Evolutionary conservation across 2,329 filamentous ascomycete genomes (phyloP), one percentile per base, ranked within the genome.

Genomic region (Clonostachys chloroleuca): DNA sequence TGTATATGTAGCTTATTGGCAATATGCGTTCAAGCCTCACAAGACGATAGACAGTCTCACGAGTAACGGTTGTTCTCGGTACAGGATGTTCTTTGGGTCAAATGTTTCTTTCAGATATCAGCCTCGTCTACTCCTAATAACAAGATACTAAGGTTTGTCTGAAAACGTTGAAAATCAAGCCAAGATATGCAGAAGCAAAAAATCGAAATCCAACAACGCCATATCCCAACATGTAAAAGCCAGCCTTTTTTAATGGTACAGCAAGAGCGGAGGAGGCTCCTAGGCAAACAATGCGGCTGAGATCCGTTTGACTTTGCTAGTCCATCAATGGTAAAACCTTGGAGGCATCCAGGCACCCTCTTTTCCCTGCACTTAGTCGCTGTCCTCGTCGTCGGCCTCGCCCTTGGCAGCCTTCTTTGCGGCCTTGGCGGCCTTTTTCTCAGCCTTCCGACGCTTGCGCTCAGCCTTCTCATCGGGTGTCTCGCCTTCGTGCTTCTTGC

Each of bases 401-500:
- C 70, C 76, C 59, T 77, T 68, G 52, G 68, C 67, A 39, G 72
- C 72, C 60, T 79, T 81, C 69, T 78, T 79, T 47, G 75, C 73
- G 40, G 73, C 70, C 66, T 78, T 79, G 56, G 74, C 73, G 3
- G 76, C 75, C 66, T 80, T 81, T 70, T 80, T 81, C 65, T 80
- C 77, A 2, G 77, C 77, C 70, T 80, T 81, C 62, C 75, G 70
- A 56, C 74, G 72, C 70, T 81, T 81, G 54, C 77, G 74, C 68
- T 80, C 77, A 6, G 77, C 78, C 69, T 80, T 81, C 66, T 84
- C 83, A 62, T 89, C 84, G 24, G 83, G 69, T 14, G 83, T 86
- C 72, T 90, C 85, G 59, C 86, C 86, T 35, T 89, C 85, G 64
- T 89, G 86, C 78, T 91, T 94, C 78, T 90, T 90, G 72, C 86